These are phyloP conservation scores for Saturnispora besseyi DNA, from an alignment of 805 yeast genomes.

Conservation along the genomic window DNA sequence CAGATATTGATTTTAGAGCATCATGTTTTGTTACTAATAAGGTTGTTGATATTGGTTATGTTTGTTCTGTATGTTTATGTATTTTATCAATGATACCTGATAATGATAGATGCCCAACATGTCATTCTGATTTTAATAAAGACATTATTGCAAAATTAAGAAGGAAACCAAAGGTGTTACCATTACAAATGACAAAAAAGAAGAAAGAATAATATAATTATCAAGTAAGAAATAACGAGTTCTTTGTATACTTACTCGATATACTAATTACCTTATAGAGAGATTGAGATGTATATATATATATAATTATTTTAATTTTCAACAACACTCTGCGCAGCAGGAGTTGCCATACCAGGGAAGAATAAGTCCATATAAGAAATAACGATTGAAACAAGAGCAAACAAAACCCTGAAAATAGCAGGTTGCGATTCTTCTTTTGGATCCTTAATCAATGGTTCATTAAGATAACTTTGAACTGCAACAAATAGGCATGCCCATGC, in stretches of 20 bases:
- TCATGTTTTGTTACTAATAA: conserved; percentile 88
- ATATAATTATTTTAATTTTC: too few relatives aligned
- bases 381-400: conserved; percentile 38
- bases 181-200: conserved; percentile 23
- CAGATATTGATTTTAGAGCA: conserved; percentile 87
- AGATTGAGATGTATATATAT: too few relatives aligned
- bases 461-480: conserved; percentile 42
- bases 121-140: conserved; percentile 70
- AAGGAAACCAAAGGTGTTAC: conserved; percentile 42
- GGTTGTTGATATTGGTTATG: conserved; percentile 87
- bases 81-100: conserved; percentile 64
- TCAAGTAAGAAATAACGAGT: too few relatives aligned
- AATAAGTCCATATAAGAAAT: conserved; percentile 45
- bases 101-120: conserved; percentile 70
- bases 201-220: conserved; percentile 7
- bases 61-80: conserved; percentile 91
- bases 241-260: too few relatives aligned
- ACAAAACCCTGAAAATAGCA: conserved; percentile 36
- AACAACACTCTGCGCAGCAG: conserved; percentile 2
- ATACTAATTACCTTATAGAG: too few relatives aligned
- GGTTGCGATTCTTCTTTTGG: conserved; percentile 32
- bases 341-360: conserved; percentile 30
- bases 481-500: conserved; percentile 48
- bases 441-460: conserved; percentile 26
- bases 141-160: conserved; percentile 47